A percentile compares a stretch with the other conserved stretches of the same genome.
Evolutionary conservation across 495 filamentous ascomycete genomes (phyloP).

Genomic region (Umbilicaria muhlenbergii): DNA sequence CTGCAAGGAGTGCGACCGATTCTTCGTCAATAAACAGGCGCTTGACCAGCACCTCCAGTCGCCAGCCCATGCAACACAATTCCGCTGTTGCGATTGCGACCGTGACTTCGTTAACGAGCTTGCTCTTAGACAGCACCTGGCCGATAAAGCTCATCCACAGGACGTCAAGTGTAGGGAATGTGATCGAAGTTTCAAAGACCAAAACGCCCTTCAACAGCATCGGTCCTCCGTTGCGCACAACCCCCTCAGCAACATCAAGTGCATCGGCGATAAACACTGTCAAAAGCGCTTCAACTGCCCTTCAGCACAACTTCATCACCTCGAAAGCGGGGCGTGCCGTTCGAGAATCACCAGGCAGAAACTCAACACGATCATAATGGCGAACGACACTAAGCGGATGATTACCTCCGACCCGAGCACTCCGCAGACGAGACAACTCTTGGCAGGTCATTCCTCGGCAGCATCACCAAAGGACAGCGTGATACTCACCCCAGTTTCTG

Average conservation of each 20-base stretch:
- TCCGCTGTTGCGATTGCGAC: slow-evolving; percentile 9
- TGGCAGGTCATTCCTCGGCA: background rate
- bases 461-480: background rate
- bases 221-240: slow-evolving; percentile 6
- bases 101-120: slow-evolving; percentile 3
- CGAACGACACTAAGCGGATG: slow-evolving; percentile 2
- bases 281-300: slow-evolving; percentile 8
- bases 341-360: slow-evolving; percentile 7
- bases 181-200: slow-evolving; percentile 9
- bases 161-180: slow-evolving; percentile 6
- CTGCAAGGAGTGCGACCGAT: slow-evolving; percentile 3
- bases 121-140: slow-evolving; percentile 8
- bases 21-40: slow-evolving; percentile 2
- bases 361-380: slow-evolving; percentile 6
- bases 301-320: slow-evolving; percentile 10
- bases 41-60: slow-evolving; percentile 5
- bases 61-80: slow-evolving; percentile 5
- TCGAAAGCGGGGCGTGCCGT: slow-evolving; percentile 10
- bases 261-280: slow-evolving; percentile 6
- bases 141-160: slow-evolving; percentile 5
- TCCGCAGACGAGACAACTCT: background rate
- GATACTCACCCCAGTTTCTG: slow-evolving; percentile 1
- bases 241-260: slow-evolving; percentile 13
- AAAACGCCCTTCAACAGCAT: slow-evolving; percentile 9
- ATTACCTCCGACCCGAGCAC: background rate